Evolutionary conservation across 129 eudicot species (phyloP).

Genomic region (Centaurea solstitialis): DNA sequence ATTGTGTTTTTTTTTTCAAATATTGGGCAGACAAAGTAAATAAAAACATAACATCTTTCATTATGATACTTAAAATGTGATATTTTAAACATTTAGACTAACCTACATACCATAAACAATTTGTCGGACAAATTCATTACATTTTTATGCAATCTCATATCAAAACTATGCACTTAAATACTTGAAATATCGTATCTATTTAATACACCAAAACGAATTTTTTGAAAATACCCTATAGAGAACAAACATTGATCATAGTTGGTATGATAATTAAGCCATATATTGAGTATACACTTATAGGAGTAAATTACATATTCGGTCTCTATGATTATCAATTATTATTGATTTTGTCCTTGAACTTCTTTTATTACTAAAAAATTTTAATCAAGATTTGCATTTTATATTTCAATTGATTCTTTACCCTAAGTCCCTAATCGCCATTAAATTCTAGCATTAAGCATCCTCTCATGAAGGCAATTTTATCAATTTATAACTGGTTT

Average conservation of each 20-base stretch:
- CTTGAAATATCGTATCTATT: not conserved
- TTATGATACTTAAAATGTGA: not conserved
- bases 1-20: not conserved
- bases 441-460: not conserved
- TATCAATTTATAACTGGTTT: not conserved
- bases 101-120: not conserved
- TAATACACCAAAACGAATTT: not conserved
- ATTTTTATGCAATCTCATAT: not conserved
- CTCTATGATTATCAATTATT: not conserved
- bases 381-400: not conserved
- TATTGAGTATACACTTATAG: no score
- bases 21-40: no score
- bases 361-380: not conserved
- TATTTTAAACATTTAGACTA: not conserved
- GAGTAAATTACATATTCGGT: not conserved
- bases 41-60: not conserved
- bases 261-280: no score
- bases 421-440: not conserved
- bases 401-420: not conserved
- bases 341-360: not conserved
- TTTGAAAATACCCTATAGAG: not conserved
- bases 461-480: not conserved
- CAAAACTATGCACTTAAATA: not conserved
- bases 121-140: not conserved
- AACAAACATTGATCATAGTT: no score